Evolutionary conservation across 768 basidiomycete genomes (phyloP).

Genomic region (Termitomyces sp.): DNA sequence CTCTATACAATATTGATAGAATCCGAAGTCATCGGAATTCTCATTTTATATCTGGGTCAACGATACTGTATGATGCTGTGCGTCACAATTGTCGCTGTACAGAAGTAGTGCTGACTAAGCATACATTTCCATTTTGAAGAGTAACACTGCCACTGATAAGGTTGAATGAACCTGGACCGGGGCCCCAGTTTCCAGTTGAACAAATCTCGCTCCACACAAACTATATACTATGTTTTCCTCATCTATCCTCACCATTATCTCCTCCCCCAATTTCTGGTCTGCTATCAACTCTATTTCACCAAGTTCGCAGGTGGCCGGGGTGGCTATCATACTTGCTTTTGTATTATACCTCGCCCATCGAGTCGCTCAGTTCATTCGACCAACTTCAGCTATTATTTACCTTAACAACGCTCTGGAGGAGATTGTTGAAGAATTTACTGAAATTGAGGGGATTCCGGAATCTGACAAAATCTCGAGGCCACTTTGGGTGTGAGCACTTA

Average conservation of each 20-base stretch:
- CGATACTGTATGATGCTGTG: no score
- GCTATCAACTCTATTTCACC: not conserved
- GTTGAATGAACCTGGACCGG: no score
- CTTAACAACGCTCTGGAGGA: not conserved
- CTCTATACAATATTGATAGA: no score
- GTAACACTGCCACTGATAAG: no score
- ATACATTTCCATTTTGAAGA: no score
- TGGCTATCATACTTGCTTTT: not conserved
- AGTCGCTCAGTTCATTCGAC: not conserved
- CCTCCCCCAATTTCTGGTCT: not conserved
- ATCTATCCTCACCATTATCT: not conserved
- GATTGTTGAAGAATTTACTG: not conserved
- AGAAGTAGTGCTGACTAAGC: no score
- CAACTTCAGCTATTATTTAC: not conserved
- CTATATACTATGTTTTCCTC: no score
- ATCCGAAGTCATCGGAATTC: no score
- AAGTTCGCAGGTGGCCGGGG: not conserved
- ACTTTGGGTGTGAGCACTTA: not conserved
- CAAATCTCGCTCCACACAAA: no score
- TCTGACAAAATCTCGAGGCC: not conserved
- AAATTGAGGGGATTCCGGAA: not conserved
- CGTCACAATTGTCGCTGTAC: no score
- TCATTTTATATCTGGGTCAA: no score
- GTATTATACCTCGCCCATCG: not conserved
- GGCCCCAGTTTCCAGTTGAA: no score